phyloP scores from a whole-genome alignment of 2,329 filamentous ascomycete genomes.

The Colletotrichum karsti region DNA sequence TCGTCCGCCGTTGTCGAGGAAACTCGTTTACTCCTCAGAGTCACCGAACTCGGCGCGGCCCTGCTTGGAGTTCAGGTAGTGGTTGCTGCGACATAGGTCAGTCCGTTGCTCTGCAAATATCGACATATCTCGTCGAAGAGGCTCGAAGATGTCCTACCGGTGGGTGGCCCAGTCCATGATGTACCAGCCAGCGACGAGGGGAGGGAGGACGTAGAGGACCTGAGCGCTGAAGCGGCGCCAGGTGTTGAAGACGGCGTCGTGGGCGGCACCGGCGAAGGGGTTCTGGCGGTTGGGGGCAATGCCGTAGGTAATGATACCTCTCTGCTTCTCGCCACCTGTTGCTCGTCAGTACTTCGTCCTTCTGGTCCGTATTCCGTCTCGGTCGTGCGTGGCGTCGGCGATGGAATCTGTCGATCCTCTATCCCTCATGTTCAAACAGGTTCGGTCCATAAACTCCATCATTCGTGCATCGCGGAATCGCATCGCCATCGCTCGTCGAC shows the following conservation, averaged over 20 bases:
- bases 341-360: slow-evolving; percentile 27
- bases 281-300: slow-evolving; percentile 89
- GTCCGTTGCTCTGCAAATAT: background rate
- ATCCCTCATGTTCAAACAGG: background rate
- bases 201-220: slow-evolving; percentile 88
- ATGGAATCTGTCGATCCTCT: background rate
- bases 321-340: slow-evolving; percentile 67
- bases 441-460: background rate
- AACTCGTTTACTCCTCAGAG: slow-evolving; percentile 44
- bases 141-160: slow-evolving; percentile 67
- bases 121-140: background rate
- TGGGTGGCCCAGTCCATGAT: slow-evolving; percentile 91
- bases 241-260: slow-evolving; percentile 94
- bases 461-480: background rate
- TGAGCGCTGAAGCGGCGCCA: slow-evolving; percentile 87
- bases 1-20: slow-evolving; percentile 6
- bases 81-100: slow-evolving; percentile 64
- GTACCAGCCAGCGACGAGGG: slow-evolving; percentile 81
- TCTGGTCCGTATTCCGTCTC: background rate
- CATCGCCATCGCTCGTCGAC: background rate
- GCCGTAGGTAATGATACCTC: slow-evolving; percentile 75
- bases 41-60: slow-evolving; percentile 66
- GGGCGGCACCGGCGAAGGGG: slow-evolving; percentile 78
- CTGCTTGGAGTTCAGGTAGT: slow-evolving; percentile 83
- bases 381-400: background rate